A percentile compares a stretch with the other conserved stretches of the same genome.
Conservation (phyloP, 116 monocot genomes). For the Posidonia oceanica region DNA sequence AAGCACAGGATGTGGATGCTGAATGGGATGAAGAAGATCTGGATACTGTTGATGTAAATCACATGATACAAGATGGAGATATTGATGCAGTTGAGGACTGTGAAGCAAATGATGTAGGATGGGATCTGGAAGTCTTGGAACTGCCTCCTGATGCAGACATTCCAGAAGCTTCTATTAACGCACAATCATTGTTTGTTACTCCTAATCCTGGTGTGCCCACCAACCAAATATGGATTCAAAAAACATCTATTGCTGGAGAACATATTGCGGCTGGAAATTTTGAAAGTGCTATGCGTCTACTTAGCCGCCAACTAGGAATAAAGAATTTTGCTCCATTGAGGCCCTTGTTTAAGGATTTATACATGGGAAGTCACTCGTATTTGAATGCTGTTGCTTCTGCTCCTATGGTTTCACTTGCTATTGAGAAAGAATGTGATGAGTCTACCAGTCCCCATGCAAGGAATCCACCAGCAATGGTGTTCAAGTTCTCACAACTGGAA, state of each 20-base stretch:
- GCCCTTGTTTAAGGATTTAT: constrained; percentile 60
- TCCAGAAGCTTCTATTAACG: constrained; percentile 21
- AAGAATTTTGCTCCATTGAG: constrained; percentile 77
- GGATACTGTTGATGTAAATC: constrained; percentile 23
- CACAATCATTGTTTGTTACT: constrained; percentile 22
- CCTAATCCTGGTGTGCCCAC: constrained; percentile 70
- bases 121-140: constrained; percentile 37
- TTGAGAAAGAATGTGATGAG: constrained; percentile 84
- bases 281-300: constrained; percentile 72
- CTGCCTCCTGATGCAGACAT: constrained; percentile 58
- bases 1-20: constrained; percentile 25
- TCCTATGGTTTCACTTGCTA: constrained; percentile 45
- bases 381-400: constrained; percentile 16
- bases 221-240: constrained; percentile 89
- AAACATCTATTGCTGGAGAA: constrained; percentile 87
- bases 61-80: constrained; percentile 16
- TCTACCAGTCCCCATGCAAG: constrained; percentile 66
- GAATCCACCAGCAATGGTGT: constrained; percentile 66
- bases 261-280: constrained; percentile 88
- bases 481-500: constrained; percentile 69
- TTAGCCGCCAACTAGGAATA: constrained; percentile 79
- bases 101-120: constrained; percentile 31
- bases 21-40: constrained; percentile 35
- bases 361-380: constrained; percentile 67
- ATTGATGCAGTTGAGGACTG: constrained; percentile 9